phyloP scores from a whole-genome alignment of 2,329 filamentous ascomycete genomes.

The Aspergillus quadrilineatus region DNA sequence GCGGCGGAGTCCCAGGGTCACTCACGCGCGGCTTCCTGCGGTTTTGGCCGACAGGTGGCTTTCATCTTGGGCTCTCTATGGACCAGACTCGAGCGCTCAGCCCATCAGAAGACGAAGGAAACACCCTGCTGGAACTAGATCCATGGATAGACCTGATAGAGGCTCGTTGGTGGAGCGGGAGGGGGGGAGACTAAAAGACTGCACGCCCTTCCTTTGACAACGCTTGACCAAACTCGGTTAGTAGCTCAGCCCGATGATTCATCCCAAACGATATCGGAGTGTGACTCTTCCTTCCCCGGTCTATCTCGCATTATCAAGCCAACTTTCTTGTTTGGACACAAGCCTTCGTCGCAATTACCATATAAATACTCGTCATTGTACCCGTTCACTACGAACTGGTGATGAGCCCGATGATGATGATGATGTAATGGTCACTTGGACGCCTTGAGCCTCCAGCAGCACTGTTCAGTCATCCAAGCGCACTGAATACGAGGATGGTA shows the following conservation, averaged over 20 bases:
- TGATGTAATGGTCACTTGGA: background rate
- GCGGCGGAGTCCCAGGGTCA: background rate
- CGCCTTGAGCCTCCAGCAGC: background rate
- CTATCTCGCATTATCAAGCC: background rate
- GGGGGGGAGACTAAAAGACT: constrained; percentile 12
- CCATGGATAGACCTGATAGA: constrained; percentile 10
- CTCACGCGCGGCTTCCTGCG: background rate
- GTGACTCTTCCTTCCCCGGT: background rate
- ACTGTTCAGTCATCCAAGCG: no score
- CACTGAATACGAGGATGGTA: background rate
- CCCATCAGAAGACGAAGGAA: constrained; percentile 4
- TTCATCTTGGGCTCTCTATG: background rate
- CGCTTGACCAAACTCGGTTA: constrained; percentile 25
- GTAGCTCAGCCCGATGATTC: constrained; percentile 15
- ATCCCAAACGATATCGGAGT: constrained; percentile 14
- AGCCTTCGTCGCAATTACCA: constrained; percentile 1
- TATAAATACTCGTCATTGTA: constrained; percentile 5
- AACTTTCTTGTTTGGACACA: background rate
- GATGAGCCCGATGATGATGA: background rate
- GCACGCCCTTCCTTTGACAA: constrained; percentile 35
- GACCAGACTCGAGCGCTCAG: background rate
- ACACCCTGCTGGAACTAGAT: background rate
- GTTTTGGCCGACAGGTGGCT: background rate
- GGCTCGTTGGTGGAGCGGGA: background rate
- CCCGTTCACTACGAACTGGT: background rate